Base-by-base conservation (phyloP, 768 basidiomycete species). In the Myochromella boudieri region DNA sequence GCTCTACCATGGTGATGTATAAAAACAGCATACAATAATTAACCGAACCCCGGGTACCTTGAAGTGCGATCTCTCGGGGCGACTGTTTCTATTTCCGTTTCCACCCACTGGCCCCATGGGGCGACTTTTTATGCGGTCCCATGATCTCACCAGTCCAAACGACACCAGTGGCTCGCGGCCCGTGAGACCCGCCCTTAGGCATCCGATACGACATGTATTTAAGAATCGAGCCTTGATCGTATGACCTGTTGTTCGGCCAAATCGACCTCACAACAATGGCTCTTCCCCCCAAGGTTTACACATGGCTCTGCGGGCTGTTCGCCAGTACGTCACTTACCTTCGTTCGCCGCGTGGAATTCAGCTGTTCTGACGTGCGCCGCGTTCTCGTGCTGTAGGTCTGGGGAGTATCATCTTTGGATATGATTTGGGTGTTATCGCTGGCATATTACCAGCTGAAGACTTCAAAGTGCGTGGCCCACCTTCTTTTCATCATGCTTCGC, bases 251-350 rank as follows among this genome's bases (percentile, higher is more conserved):
- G 14, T 17, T 34, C 34, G 44, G 34, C 25, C 22, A 21, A 42
- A 20, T 29, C 29, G 40, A 26, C 47, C 29, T 37, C 33, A 20
- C 10, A 43, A 27, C 32, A n/a, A 71, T 73, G 69, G 44, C 61
- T 33, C 62, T 74, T 10, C 58, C 69, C 18, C 72, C 73, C n/a
- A 75, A 76, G 51, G 68, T 76, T 26, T 77, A 76, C 57, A 78
- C 75, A 12, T 78, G 74, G 75, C 60, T 78, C 1, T 78, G 75
- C 49, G 76, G 76, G 14, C 60, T 78, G 32, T 78, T 78, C 44
- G 76, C 75, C 9, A 72, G 72, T 71, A 52, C n/a, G 61, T 62
- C 20, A 29, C 44, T 9, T 38, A 24, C 32, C 34, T 42, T 25
- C 27, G 24, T 33, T 42, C 42, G 4, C 6, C 3, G n/a, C 25